phyloP scores from a whole-genome alignment of 106 monocot genomes.

The Cymbidium sinense region DNA sequence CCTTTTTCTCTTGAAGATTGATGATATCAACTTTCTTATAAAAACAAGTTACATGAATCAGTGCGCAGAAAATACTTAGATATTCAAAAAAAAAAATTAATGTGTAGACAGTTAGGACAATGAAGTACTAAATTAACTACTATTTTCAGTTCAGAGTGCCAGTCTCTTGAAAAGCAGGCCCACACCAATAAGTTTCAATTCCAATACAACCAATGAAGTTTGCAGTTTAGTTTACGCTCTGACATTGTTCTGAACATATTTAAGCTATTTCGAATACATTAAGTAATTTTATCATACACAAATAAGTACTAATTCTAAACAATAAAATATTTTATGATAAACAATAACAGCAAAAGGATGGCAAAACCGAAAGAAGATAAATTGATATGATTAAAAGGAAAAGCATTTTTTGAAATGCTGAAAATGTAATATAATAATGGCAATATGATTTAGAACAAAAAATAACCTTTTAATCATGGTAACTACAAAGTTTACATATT shows the following conservation, averaged over 20 bases:
- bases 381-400: not conserved
- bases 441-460: not conserved
- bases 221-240: not conserved
- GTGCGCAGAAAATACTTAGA: not conserved
- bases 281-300: not conserved
- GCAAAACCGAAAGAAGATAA: not conserved
- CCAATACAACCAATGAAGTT: not conserved
- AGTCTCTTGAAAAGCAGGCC: not conserved
- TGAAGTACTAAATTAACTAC: no score
- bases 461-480: not conserved
- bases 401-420: not conserved
- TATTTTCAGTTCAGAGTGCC: not conserved
- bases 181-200: not conserved
- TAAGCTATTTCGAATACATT: not conserved
- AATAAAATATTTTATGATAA: not conserved
- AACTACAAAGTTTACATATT: not conserved
- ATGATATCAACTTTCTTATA: not conserved
- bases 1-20: not conserved
- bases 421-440: not conserved
- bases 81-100: not conserved
- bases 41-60: no score
- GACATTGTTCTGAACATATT: not conserved
- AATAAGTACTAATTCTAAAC: not conserved
- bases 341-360: not conserved
- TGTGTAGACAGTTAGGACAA: no score